Evolutionary conservation across 306 rosid species (phyloP).

Genomic region (Trifolium pratense): DNA sequence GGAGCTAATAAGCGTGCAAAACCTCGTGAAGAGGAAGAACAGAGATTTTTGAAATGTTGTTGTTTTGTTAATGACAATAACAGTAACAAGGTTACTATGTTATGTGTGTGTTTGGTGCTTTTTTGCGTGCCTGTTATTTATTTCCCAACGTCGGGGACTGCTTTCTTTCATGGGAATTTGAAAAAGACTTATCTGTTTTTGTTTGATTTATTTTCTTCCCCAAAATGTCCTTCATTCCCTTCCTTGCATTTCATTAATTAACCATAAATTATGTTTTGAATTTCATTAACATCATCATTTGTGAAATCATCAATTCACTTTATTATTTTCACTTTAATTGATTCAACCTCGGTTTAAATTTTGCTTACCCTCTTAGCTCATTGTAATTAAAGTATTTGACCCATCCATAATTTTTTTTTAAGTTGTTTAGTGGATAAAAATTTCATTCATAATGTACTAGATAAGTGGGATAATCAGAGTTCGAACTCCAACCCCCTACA

Average conservation of each 20-base stretch:
- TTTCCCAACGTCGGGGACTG: slow-evolving; percentile 40
- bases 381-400: no score
- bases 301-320: not conserved
- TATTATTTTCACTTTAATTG: not conserved
- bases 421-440: no score
- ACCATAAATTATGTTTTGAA: not conserved
- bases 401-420: no score
- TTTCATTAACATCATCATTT: not conserved
- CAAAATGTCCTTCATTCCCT: not conserved
- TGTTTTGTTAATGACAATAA: slow-evolving; percentile 19
- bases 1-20: slow-evolving; percentile 62
- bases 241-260: not conserved
- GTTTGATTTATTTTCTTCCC: not conserved
- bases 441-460: no score
- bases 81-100: slow-evolving; percentile 15
- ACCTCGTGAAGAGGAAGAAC: slow-evolving; percentile 82
- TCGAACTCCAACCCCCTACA: no score
- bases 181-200: slow-evolving; percentile 11
- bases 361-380: no score
- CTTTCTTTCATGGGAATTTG: slow-evolving; percentile 42
- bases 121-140: slow-evolving; percentile 16
- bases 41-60: slow-evolving; percentile 82
- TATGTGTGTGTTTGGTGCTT: slow-evolving; percentile 26
- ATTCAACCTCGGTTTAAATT: no score
- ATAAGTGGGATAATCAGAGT: no score